Evolutionary conservation across 1,139 yeast genomes (phyloP).

Genomic region (Blastobotrys indianensis): DNA sequence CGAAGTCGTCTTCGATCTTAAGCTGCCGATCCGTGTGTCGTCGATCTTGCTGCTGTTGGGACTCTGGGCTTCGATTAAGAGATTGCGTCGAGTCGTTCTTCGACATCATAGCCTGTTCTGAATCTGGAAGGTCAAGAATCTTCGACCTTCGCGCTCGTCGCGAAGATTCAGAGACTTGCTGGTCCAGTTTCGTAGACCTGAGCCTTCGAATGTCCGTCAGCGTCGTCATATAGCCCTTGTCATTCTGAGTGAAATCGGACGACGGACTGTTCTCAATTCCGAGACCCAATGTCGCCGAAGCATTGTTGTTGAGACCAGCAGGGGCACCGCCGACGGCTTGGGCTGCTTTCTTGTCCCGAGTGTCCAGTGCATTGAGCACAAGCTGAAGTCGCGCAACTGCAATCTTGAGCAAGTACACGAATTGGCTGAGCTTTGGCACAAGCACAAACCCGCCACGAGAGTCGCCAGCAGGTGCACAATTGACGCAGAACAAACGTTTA

Average conservation of each 20-base stretch:
- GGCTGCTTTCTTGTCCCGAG: slow-evolving; percentile 23
- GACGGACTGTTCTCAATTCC: slow-evolving; percentile 6
- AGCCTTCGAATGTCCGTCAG: slow-evolving; percentile 72
- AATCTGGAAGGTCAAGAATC: slow-evolving; percentile 42
- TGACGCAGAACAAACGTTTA: slow-evolving; percentile 47
- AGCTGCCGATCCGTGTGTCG: slow-evolving; percentile 21
- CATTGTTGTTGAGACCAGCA: background rate
- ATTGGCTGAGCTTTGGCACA: slow-evolving; percentile 68
- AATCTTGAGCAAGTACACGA: slow-evolving; percentile 70
- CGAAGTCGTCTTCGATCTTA: slow-evolving; percentile 45
- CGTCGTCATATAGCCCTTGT: slow-evolving; percentile 58
- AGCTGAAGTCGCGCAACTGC: slow-evolving; percentile 75
- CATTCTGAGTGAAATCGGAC: slow-evolving; percentile 24
- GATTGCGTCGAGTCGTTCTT: slow-evolving; percentile 24
- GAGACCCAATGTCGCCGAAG: slow-evolving; percentile 5
- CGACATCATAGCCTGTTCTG: slow-evolving; percentile 26
- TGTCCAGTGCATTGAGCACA: slow-evolving; percentile 49
- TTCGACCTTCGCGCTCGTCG: slow-evolving; percentile 55
- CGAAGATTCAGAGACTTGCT: slow-evolving; percentile 52
- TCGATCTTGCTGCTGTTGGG: slow-evolving; percentile 6
- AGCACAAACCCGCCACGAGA: slow-evolving; percentile 50
- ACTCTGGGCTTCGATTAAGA: background rate
- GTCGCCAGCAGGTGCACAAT: slow-evolving; percentile 49
- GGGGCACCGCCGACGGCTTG: slow-evolving; percentile 15
- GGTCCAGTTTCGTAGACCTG: slow-evolving; percentile 68